Evolutionary conservation across 1,284 basidiomycete species (phyloP).

Genomic region (Thelephora terrestris): DNA sequence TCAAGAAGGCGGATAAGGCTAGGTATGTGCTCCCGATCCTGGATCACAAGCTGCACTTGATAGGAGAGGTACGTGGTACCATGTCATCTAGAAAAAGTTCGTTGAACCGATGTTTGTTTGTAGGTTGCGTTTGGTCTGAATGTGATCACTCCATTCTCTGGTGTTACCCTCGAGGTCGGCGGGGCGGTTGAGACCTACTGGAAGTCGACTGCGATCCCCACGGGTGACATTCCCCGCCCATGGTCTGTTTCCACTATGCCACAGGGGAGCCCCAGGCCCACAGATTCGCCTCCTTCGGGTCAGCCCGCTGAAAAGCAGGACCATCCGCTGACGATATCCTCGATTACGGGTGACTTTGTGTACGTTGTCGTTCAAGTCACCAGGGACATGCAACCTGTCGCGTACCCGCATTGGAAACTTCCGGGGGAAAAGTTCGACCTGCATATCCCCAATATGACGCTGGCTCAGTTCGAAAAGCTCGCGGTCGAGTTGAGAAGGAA

Average conservation of each 20-base stretch:
- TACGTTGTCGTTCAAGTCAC: conserved; percentile 89
- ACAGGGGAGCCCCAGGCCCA: conserved; percentile 34
- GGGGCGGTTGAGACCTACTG: conserved; percentile 95
- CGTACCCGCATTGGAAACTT: conserved; percentile 63
- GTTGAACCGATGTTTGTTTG: conserved; percentile 8
- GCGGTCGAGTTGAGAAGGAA: conserved; percentile 43
- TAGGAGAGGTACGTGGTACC: conserved; percentile 68
- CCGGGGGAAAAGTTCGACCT: conserved; percentile 72
- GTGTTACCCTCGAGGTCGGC: conserved; percentile 91
- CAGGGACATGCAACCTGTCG: conserved; percentile 79
- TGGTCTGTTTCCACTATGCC: conserved; percentile 15
- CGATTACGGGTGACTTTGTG: conserved; percentile 81
- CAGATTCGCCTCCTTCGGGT: conserved; percentile 57
- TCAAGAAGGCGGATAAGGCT: conserved; percentile 46
- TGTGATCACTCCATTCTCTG: conserved; percentile 85
- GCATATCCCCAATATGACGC: conserved; percentile 75
- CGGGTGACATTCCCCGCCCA: conserved; percentile 17
- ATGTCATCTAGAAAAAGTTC: conserved; percentile 2
- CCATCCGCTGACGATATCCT: conserved; percentile 74
- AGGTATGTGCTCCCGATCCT: conserved; percentile 75
- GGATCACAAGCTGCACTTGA: conserved; percentile 87
- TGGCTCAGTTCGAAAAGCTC: conserved; percentile 68
- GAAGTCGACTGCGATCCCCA: conserved; percentile 73
- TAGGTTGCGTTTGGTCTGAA: conserved; percentile 86
- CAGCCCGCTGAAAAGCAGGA: conserved; percentile 33